Conservation (phyloP, 345 rosid species). For the Balakata baccata region DNA sequence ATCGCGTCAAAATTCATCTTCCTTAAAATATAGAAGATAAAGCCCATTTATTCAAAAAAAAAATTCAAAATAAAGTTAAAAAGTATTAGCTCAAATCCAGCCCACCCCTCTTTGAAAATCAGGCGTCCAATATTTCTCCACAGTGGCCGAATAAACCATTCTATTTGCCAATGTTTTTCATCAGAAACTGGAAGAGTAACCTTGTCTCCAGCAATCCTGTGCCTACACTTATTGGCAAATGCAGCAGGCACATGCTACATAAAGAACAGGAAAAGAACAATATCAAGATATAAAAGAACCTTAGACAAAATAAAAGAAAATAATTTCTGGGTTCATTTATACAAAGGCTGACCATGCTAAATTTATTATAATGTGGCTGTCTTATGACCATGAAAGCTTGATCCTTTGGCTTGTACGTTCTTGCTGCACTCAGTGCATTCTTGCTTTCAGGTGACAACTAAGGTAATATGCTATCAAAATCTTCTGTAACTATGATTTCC, state of each 20-base stretch:
- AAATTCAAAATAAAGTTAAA: too few species aligned
- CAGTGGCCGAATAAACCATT: not conserved
- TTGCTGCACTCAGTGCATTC: conserved; percentile 11
- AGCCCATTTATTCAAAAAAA: too few species aligned
- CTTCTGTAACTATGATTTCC: conserved; percentile 2
- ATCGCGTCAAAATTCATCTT: too few species aligned
- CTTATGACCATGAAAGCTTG: not conserved
- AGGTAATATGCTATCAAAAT: conserved; percentile 6
- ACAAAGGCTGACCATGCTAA: conserved; percentile 9
- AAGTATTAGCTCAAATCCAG: too few species aligned
- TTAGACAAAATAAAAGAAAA: too few species aligned
- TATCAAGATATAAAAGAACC: too few species aligned
- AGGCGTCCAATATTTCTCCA: not conserved
- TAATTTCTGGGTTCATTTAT: not conserved
- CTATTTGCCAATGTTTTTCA: conserved; percentile 10
- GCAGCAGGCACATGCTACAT: conserved; percentile 18
- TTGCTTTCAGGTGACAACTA: conserved; percentile 30
- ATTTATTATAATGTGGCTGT: not conserved
- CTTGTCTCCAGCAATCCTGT: not conserved
- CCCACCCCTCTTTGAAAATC: conserved; percentile 15
- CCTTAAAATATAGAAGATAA: too few species aligned
- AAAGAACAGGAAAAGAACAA: too few species aligned
- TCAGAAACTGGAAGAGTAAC: conserved; percentile 16
- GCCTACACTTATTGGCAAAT: conserved; percentile 15
- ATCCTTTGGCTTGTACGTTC: not conserved